phyloP scores from a whole-genome alignment of 106 monocot species.

The Ottelia alismoides region DNA sequence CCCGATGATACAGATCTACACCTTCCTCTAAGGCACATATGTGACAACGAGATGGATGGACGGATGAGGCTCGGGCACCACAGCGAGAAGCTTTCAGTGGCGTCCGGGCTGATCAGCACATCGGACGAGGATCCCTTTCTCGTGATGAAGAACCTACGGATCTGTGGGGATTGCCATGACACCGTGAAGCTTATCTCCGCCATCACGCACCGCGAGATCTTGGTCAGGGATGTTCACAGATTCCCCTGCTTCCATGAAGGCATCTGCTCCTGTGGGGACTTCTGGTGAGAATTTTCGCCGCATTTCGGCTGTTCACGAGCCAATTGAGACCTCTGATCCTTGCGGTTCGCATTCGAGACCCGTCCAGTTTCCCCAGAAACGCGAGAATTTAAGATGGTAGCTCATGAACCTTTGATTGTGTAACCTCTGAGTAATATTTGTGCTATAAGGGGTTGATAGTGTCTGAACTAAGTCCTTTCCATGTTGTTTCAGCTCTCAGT shows the following conservation, averaged over 20 bases:
- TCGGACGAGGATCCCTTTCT: constrained; percentile 35
- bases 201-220: constrained; percentile 41
- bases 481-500: no score
- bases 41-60: constrained; percentile 17
- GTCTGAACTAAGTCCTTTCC: no score
- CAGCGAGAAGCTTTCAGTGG: constrained; percentile 67
- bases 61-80: constrained; percentile 31
- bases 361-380: no score
- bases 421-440: no score
- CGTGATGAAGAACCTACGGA: constrained; percentile 79
- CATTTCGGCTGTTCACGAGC: no score
- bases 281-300: constrained; percentile 47
- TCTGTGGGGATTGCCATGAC: constrained; percentile 72
- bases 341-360: no score
- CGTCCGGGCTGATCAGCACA: constrained; percentile 52
- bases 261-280: constrained; percentile 65
- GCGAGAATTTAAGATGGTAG: no score
- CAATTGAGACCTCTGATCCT: no score
- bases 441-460: no score
- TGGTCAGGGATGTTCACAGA: constrained; percentile 66
- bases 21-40: constrained; percentile 27
- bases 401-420: no score
- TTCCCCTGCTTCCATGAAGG: constrained; percentile 65
- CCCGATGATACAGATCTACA: constrained; percentile 22
- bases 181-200: constrained; percentile 53